These are phyloP conservation scores for Hypsizygus marmoreus DNA, from an alignment of 768 basidiomycete species.

Conservation along the genomic window DNA sequence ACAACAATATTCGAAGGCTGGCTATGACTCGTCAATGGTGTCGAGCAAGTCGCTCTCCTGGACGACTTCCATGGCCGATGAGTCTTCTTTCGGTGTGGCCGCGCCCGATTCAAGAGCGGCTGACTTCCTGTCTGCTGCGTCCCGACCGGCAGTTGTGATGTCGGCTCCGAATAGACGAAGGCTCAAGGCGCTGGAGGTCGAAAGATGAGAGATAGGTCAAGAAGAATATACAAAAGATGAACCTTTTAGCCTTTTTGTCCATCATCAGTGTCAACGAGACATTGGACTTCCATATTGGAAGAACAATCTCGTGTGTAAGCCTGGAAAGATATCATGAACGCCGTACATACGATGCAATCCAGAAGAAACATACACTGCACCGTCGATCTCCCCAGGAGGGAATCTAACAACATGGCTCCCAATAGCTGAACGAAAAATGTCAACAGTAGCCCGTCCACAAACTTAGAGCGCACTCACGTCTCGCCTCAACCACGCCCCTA, in stretches of 20 bases:
- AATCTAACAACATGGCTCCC: constrained; percentile 80
- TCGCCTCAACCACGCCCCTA: constrained; percentile 48
- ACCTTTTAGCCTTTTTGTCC: constrained; percentile 97
- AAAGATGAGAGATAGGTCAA: constrained; percentile 3
- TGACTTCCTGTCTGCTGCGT: constrained; percentile 25
- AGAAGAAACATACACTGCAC: constrained; percentile 50
- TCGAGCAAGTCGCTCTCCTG: constrained; percentile 15
- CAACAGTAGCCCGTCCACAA: not conserved
- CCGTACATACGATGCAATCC: not conserved
- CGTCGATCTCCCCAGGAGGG: constrained; percentile 50
- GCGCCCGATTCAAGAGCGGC: not conserved
- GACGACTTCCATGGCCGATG: constrained; percentile 11
- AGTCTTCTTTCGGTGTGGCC: constrained; percentile 4
- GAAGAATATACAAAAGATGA: constrained; percentile 14
- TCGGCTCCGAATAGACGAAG: constrained; percentile 84
- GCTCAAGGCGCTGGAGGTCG: constrained; percentile 72
- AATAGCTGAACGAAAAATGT: constrained; percentile 39
- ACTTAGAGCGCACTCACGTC: constrained; percentile 43
- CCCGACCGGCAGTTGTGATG: constrained; percentile 54
- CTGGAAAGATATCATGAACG: constrained; percentile 36
- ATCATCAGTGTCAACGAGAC: constrained; percentile 89
- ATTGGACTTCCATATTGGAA: constrained; percentile 96
- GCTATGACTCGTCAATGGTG: constrained; percentile 2
- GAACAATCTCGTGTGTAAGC: constrained; percentile 74
- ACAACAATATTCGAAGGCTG: not conserved